Base-by-base conservation (phyloP, 805 yeast species). In the Hanseniaspora hatyaiensis region DNA sequence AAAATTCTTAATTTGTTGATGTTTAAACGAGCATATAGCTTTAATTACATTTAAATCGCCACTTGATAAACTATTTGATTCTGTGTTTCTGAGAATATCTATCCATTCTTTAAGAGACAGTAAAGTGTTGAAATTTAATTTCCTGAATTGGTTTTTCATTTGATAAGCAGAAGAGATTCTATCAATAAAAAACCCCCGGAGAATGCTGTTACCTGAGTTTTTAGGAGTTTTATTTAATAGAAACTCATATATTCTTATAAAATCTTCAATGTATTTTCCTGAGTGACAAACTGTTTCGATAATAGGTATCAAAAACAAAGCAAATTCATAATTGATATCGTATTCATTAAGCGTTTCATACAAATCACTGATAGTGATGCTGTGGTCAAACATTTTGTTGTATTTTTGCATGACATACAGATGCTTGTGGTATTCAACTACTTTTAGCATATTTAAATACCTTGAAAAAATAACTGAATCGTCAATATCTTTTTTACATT, bases 211-310 rank as follows among this genome's bases (percentile, higher is more conserved):
- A 2, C n/a, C 24, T 9, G 5, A 9, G 6, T 11, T 28, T 6
- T 11, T 8, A 19, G 28, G 9, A 13, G 19, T 13, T 20, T 34
- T 42, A 5, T 26, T 11, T 4, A 42, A 19, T 2, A 42, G 12
- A 13, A 45, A 45, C 33, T 45, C 49, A 32, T 45, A 45, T 4
- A 45, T 45, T 22, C 49, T 31, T 13, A 45, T 45, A 22, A 45
- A 45, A 22, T 45, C 49, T 32, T 45, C 49, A 2, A 40, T 22
- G 26, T 23, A 45, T 11, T 26, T 45, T 13, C 42, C 49, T 6
- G 24, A 37, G 23, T 45, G 40, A 22, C 49, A 45, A 5, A 45
- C 49, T 3, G 49, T 37, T 36, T 45, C 49, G 1, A 45, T n/a
- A 11, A 45, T 30, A 8, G 49, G 49, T 11, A 45, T 22, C 2